Conservation (phyloP, 768 basidiomycete genomes). For the Serpula lacrymans region DNA sequence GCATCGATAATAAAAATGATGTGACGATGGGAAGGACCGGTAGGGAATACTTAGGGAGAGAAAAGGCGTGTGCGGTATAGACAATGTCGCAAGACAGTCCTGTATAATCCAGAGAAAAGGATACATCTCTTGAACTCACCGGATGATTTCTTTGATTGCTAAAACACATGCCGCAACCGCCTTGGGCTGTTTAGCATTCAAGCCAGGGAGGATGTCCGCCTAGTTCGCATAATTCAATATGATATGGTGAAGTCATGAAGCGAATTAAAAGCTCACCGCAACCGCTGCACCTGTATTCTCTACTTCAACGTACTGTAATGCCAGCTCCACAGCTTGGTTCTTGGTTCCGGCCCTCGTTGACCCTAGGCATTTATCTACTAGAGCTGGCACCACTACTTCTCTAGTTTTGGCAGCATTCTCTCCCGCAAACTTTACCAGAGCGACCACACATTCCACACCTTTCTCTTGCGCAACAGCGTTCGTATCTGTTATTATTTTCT, state of each 20-base stretch:
- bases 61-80: too few species aligned
- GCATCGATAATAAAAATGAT: constrained; percentile 6
- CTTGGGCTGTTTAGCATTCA: constrained; percentile 94
- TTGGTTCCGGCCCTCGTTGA: constrained; percentile 89
- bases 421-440: constrained; percentile 88
- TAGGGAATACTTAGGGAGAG: not conserved
- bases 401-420: constrained; percentile 82
- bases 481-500: constrained; percentile 84
- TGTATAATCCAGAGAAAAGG: too few species aligned
- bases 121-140: constrained; percentile 62
- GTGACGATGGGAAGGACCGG: constrained; percentile 2
- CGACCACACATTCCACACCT: constrained; percentile 84
- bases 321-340: constrained; percentile 80
- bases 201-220: constrained; percentile 79
- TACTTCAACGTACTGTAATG: constrained; percentile 88
- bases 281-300: constrained; percentile 87
- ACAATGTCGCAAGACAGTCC: too few species aligned
- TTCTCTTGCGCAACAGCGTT: constrained; percentile 99
- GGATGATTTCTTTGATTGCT: constrained; percentile 79
- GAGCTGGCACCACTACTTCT: constrained; percentile 77
- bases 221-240: constrained; percentile 33
- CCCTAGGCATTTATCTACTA: constrained; percentile 96
- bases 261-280: constrained; percentile 60
- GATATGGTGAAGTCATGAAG: constrained; percentile 16
- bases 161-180: constrained; percentile 75